These are phyloP conservation scores for Przewalskia tangutica DNA, from an alignment of 257 asterid genomes.

Conservation along the genomic window DNA sequence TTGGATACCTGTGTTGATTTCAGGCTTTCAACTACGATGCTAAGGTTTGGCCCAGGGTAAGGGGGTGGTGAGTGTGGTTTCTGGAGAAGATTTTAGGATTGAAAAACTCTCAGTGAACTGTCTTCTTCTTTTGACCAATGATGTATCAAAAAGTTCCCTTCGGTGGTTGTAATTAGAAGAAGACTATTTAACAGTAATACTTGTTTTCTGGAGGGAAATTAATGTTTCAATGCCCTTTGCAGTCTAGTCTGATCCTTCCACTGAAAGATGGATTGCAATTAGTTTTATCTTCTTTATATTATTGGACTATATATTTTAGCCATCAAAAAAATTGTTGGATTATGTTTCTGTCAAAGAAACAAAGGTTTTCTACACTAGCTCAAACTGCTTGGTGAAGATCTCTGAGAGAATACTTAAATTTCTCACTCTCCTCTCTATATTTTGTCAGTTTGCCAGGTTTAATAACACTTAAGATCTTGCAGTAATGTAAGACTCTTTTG, in stretches of 20 bases:
- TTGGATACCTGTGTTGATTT: not conserved
- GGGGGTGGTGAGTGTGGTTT: not conserved
- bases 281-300: not conserved
- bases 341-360: not conserved
- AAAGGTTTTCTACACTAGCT: not conserved
- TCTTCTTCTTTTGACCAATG: not conserved
- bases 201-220: not conserved
- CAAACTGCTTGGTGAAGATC: slow-evolving; percentile 1
- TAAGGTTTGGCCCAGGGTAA: not conserved
- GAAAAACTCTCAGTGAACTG: not conserved
- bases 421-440: not conserved
- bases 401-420: not conserved
- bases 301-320: not conserved
- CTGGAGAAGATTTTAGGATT: not conserved
- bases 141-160: not conserved
- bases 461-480: not conserved
- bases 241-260: not conserved
- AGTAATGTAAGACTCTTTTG: not conserved
- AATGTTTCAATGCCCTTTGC: not conserved
- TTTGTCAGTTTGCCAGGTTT: not conserved
- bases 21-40: not conserved
- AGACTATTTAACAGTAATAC: not conserved
- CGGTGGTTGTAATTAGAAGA: not conserved
- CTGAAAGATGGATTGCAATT: not conserved
- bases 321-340: not conserved